Evolutionary conservation across 495 filamentous ascomycete genomes (phyloP).

Genomic region (Neurospora pannonica): DNA sequence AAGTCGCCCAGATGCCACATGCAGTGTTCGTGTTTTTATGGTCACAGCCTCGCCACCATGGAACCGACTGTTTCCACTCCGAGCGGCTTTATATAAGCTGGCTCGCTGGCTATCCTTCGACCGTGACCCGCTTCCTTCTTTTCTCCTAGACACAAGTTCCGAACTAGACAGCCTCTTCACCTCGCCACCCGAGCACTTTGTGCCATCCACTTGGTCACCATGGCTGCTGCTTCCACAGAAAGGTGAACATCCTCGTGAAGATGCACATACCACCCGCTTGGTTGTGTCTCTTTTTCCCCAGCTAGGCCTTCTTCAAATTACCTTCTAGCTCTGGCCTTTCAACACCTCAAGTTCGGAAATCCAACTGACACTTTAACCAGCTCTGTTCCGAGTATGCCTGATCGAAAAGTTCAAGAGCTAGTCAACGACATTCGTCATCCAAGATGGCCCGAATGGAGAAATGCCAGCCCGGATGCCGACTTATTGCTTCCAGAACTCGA

Average conservation of each 20-base stretch:
- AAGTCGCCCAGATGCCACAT: background rate
- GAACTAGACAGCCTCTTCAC: background rate
- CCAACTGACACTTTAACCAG: background rate
- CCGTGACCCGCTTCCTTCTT: background rate
- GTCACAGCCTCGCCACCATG: background rate
- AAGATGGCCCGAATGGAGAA: background rate
- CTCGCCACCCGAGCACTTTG: background rate
- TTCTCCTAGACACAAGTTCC: background rate
- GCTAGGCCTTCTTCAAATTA: background rate
- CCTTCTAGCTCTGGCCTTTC: background rate
- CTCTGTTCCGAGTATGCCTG: background rate
- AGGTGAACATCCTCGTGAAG: background rate
- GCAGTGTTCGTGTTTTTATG: background rate
- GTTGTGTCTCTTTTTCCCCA: background rate
- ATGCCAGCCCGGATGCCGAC: background rate
- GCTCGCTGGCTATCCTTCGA: background rate
- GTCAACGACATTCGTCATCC: background rate
- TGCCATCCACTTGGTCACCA: background rate
- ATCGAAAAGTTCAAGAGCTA: background rate
- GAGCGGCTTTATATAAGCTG: background rate
- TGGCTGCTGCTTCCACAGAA: background rate
- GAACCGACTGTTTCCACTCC: background rate
- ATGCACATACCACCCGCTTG: background rate
- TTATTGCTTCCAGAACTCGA: background rate
- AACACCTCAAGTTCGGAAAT: background rate